Percentiles rank a stretch among this genome's conserved stretches.
These are phyloP conservation scores for Rosa persica DNA, from an alignment of 306 rosid genomes.

Conservation along the genomic window DNA sequence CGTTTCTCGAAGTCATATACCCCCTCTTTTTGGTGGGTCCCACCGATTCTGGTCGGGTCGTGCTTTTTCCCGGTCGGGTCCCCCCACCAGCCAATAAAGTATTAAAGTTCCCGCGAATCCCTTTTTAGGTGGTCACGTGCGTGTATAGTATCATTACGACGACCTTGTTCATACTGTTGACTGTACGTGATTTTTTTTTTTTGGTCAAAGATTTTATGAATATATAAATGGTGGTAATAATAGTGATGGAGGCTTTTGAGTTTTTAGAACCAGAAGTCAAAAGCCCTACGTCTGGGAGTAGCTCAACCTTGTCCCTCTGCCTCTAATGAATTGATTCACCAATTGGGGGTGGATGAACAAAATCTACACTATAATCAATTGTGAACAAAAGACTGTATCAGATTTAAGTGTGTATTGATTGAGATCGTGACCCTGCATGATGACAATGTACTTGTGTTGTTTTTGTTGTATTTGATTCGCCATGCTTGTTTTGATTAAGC, in stretches of 20 bases:
- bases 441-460: background rate
- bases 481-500: background rate
- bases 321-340: background rate
- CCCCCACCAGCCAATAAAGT: background rate
- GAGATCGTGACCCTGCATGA: background rate
- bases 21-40: conserved; percentile 24
- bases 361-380: background rate
- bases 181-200: background rate
- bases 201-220: background rate
- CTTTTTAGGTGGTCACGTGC: background rate
- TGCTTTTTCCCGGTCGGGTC: background rate
- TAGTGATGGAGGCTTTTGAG: background rate
- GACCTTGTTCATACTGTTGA: background rate
- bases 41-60: conserved; percentile 30
- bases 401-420: background rate
- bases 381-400: background rate
- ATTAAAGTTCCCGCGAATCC: background rate
- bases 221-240: background rate
- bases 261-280: background rate
- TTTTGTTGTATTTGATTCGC: background rate
- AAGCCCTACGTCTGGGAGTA: background rate
- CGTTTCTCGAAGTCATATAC: background rate
- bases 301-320: background rate
- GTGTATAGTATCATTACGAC: background rate
- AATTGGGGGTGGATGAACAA: background rate